These are phyloP conservation scores for Phytophthora ramorum DNA, from an alignment of 352 stramenopile genomes.

Conservation along the genomic window DNA sequence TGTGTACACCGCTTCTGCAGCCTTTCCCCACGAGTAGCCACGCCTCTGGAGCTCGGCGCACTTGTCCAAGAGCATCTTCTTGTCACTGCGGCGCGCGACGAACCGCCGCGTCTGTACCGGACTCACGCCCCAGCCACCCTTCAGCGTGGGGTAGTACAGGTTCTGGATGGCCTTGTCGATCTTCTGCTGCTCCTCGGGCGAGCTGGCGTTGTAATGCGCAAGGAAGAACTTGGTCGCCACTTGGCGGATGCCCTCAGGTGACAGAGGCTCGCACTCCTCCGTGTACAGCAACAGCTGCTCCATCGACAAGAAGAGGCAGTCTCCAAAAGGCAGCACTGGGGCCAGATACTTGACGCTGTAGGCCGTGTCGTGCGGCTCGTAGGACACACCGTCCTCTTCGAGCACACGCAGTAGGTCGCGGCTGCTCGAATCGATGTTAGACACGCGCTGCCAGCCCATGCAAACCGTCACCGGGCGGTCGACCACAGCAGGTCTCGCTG, in stretches of 20 bases:
- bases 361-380: slow-evolving; percentile 84
- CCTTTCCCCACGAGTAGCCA: slow-evolving; percentile 78
- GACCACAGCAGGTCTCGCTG: slow-evolving; percentile 65
- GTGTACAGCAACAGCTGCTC: slow-evolving; percentile 88
- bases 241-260: slow-evolving; percentile 68
- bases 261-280: slow-evolving; percentile 82
- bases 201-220: slow-evolving; percentile 67
- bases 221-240: slow-evolving; percentile 85
- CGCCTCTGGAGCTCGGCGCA: slow-evolving; percentile 81
- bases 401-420: slow-evolving; percentile 78
- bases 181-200: slow-evolving; percentile 68
- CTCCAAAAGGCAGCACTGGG: slow-evolving; percentile 79
- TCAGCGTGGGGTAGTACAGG: slow-evolving; percentile 83
- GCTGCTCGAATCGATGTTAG: slow-evolving; percentile 74
- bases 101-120: slow-evolving; percentile 84
- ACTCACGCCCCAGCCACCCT: slow-evolving; percentile 86
- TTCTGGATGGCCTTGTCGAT: slow-evolving; percentile 89
- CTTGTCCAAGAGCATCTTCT: slow-evolving; percentile 79
- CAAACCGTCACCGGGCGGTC: slow-evolving; percentile 83
- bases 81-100: slow-evolving; percentile 68
- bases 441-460: slow-evolving; percentile 88
- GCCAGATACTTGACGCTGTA: slow-evolving; percentile 92
- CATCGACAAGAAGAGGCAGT: slow-evolving; percentile 90
- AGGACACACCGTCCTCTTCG: slow-evolving; percentile 87
- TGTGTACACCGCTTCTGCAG: slow-evolving; percentile 82